These are phyloP conservation scores for Graphilbum ipis-grandicollis DNA, from an alignment of 2,329 filamentous ascomycete genomes.

Conservation along the genomic window DNA sequence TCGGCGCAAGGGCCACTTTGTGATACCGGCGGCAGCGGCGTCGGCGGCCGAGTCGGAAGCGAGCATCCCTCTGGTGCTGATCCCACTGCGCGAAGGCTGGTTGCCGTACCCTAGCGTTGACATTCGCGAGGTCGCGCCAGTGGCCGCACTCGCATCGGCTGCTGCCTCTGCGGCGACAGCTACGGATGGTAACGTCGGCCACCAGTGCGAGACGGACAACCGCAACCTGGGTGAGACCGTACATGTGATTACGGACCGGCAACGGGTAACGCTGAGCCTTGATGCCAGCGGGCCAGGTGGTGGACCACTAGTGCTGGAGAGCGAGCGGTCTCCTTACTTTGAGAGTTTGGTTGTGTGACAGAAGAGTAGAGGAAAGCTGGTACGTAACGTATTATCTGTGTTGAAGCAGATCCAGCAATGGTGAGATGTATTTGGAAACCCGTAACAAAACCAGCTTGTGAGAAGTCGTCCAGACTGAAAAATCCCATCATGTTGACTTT, in stretches of 20 bases:
- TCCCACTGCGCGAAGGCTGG: constrained; percentile 64
- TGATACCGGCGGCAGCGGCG: constrained; percentile 26
- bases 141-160: no score
- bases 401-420: no score
- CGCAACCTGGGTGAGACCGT: constrained; percentile 63
- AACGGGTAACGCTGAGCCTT: constrained; percentile 54
- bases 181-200: not conserved
- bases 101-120: constrained; percentile 66
- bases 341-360: constrained; percentile 20
- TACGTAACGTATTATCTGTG: no score
- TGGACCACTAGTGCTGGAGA: constrained; percentile 49
- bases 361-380: no score
- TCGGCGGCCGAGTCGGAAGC: constrained; percentile 31
- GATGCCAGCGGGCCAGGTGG: constrained; percentile 49
- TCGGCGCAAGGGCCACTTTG: constrained; percentile 61
- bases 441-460: no score
- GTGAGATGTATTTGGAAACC: no score
- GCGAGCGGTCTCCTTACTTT: constrained; percentile 23
- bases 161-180: no score
- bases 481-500: no score
- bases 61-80: constrained; percentile 52
- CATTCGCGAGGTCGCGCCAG: constrained; percentile 55
- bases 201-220: constrained; percentile 61
- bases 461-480: no score
- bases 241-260: constrained; percentile 53